Conservation (phyloP, 768 basidiomycete species). For the Hygrocybe coccinea region DNA sequence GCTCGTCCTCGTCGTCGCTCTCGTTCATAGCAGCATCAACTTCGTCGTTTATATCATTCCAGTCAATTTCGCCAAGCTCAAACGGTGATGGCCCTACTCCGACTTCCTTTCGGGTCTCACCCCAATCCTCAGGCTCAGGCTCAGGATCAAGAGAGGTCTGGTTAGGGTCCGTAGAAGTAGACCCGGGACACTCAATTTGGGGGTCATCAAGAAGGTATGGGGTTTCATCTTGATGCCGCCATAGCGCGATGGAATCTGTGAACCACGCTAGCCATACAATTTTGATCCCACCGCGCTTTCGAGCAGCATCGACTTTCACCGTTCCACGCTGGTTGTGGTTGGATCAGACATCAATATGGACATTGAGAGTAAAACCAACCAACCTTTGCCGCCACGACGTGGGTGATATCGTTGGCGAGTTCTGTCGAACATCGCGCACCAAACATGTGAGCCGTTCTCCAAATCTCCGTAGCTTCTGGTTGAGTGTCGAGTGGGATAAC, state of each 20-base stretch:
- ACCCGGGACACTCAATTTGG: slow-evolving; percentile 32
- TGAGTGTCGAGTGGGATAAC: slow-evolving; percentile 86
- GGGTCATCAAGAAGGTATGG: slow-evolving; percentile 70
- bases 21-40: slow-evolving; percentile 84
- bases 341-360: slow-evolving; percentile 4
- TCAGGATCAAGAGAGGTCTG: slow-evolving; percentile 64
- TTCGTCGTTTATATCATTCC: slow-evolving; percentile 81
- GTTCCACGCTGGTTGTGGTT: slow-evolving; percentile 63
- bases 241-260: slow-evolving; percentile 82
- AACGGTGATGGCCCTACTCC: slow-evolving; percentile 33
- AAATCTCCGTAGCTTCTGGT: slow-evolving; percentile 78
- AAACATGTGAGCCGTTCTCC: slow-evolving; percentile 82
- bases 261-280: slow-evolving; percentile 92
- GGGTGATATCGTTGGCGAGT: slow-evolving; percentile 64
- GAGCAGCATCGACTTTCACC: slow-evolving; percentile 83
- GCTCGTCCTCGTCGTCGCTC: slow-evolving; percentile 58
- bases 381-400: slow-evolving; percentile 89
- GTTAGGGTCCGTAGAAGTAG: slow-evolving; percentile 35
- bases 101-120: slow-evolving; percentile 36
- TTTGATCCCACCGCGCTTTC: slow-evolving; percentile 68
- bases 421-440: slow-evolving; percentile 79
- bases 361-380: background rate
- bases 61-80: slow-evolving; percentile 63
- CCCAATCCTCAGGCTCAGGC: slow-evolving; percentile 66
- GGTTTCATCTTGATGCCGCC: slow-evolving; percentile 75